These are phyloP conservation scores for Coriaria nepalensis DNA, from an alignment of 306 rosid species.

Conservation along the genomic window DNA sequence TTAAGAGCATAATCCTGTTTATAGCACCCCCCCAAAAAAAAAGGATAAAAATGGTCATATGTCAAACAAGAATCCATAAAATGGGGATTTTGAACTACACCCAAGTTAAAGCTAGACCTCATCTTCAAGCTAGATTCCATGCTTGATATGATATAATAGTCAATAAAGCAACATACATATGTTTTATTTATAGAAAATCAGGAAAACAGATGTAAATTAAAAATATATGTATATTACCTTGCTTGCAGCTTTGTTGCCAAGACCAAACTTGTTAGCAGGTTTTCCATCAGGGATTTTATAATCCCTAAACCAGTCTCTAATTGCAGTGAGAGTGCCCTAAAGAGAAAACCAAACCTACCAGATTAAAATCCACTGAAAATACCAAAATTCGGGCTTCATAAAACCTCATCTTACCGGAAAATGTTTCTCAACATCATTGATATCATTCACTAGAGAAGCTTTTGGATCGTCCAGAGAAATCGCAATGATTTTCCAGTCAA, in stretches of 20 bases:
- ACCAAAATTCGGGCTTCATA: background rate
- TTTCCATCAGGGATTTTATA: conserved; percentile 96
- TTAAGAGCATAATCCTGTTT: conserved; percentile 66
- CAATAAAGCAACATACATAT: too few relatives aligned
- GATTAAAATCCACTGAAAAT: background rate
- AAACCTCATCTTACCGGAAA: conserved; percentile 56
- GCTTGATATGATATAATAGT: too few relatives aligned
- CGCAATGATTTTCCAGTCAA: conserved; percentile 98
- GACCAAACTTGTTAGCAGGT: conserved; percentile 93
- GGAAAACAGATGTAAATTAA: background rate
- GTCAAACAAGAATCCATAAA: too few relatives aligned
- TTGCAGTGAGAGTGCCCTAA: conserved; percentile 87
- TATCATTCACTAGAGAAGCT: conserved; percentile 69
- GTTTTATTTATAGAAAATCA: too few relatives aligned
- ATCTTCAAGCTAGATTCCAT: too few relatives aligned
- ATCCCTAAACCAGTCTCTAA: conserved; percentile 93
- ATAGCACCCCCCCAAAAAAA: background rate
- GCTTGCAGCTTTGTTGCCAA: conserved; percentile 72
- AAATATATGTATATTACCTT: conserved; percentile 32
- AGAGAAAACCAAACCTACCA: conserved; percentile 18
- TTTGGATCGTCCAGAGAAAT: conserved; percentile 89
- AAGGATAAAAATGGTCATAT: too few relatives aligned
- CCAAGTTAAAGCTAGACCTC: too few relatives aligned
- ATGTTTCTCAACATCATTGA: conserved; percentile 83
- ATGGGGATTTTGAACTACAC: too few relatives aligned